Conservation (phyloP, 352 stramenopile genomes). For the Globisporangium splendens region DNA sequence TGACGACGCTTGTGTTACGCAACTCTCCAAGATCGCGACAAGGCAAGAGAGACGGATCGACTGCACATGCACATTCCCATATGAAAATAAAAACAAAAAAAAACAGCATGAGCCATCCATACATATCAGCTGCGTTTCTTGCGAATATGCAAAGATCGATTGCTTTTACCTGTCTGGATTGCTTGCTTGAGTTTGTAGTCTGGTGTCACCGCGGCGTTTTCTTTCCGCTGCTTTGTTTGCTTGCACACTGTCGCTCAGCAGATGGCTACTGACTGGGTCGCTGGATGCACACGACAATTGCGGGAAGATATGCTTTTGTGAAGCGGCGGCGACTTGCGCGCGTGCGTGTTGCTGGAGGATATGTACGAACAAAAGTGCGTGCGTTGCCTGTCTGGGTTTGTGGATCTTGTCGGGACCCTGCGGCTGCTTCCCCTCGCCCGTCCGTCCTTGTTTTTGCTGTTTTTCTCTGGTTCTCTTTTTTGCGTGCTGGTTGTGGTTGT, state of each 20-base stretch:
- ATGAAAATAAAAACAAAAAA: no score
- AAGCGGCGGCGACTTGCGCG: neutral
- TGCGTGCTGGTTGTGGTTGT: conserved; percentile 6
- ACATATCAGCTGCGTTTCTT: no score
- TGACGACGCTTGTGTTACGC: neutral
- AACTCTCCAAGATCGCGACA: neutral
- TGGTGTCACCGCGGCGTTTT: no score
- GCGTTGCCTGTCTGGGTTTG: conserved; percentile 7
- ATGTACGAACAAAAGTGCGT: conserved; percentile 15
- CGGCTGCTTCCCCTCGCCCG: neutral
- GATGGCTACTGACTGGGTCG: conserved; percentile 7
- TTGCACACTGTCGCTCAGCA: conserved; percentile 4
- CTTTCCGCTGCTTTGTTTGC: neutral
- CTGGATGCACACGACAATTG: no score
- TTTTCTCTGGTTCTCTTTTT: conserved; percentile 11
- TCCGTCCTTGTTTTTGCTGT: conserved; percentile 4
- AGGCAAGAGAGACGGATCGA: neutral
- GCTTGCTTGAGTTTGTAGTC: no score
- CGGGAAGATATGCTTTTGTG: neutral
- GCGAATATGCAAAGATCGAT: no score
- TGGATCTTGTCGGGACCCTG: conserved; percentile 16
- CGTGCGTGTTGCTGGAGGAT: conserved; percentile 6
- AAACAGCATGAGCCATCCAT: no score
- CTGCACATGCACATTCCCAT: no score
- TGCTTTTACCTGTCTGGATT: no score